Evolutionary conservation across 768 basidiomycete species (phyloP).

Genomic region (Tulasnella sp.): DNA sequence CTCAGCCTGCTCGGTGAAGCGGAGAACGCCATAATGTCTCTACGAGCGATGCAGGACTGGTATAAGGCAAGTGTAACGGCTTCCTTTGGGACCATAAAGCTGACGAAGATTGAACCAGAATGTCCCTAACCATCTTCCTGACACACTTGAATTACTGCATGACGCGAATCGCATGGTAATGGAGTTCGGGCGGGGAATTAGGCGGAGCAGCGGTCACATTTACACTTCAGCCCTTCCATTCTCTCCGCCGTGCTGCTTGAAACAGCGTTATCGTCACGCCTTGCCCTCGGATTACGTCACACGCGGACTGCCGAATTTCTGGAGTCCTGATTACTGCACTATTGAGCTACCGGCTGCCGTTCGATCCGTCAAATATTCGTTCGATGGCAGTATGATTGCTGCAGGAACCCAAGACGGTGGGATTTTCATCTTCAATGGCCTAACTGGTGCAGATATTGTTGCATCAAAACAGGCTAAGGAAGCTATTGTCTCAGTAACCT

Average conservation of each 20-base stretch:
- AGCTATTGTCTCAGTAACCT: too few relatives aligned
- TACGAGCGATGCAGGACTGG: not conserved
- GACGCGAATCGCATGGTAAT: conserved; percentile 2
- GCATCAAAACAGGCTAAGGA: too few relatives aligned
- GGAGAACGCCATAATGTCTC: not conserved
- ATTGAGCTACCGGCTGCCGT: not conserved
- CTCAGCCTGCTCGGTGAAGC: not conserved
- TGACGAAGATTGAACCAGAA: too few relatives aligned
- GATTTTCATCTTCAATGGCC: not conserved
- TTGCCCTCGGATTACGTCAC: not conserved
- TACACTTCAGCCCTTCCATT: conserved; percentile 19
- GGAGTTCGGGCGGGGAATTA: not conserved
- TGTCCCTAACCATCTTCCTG: not conserved
- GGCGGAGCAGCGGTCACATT: not conserved
- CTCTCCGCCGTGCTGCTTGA: not conserved
- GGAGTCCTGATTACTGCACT: not conserved
- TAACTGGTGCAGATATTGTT: too few relatives aligned
- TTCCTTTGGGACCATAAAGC: not conserved
- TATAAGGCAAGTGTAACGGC: not conserved
- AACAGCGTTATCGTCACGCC: not conserved
- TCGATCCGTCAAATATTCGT: not conserved
- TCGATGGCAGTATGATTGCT: not conserved
- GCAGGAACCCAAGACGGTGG: not conserved
- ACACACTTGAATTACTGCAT: not conserved
- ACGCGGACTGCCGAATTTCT: not conserved